Evolutionary conservation across 352 stramenopile species (phyloP).

Genomic region (Phytophthora uliginosa): DNA sequence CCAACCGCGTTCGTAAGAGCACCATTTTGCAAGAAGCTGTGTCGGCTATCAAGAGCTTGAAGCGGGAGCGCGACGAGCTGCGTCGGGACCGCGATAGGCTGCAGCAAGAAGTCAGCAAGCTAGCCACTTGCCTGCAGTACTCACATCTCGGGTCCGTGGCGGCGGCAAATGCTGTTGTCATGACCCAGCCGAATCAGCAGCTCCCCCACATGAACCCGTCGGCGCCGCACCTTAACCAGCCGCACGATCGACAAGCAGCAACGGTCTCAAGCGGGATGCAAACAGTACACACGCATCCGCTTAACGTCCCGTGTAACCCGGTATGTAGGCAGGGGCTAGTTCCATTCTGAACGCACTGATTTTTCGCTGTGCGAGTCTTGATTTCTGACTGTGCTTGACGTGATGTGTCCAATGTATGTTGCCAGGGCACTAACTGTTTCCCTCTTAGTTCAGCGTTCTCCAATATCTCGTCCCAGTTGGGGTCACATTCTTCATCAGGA

Average conservation of each 20-base stretch:
- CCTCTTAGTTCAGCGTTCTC: conserved; percentile 55
- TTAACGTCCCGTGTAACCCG: conserved; percentile 46
- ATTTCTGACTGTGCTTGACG: conserved; percentile 23
- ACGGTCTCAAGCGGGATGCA: conserved; percentile 34
- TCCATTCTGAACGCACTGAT: conserved; percentile 26
- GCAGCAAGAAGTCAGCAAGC: conserved; percentile 75
- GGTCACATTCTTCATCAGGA: conserved; percentile 23
- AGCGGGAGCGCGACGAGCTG: conserved; percentile 71
- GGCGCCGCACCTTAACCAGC: conserved; percentile 23
- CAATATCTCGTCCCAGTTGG: conserved; percentile 38
- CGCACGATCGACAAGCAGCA: conserved; percentile 29
- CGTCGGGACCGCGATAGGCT: conserved; percentile 66
- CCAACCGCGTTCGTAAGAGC: conserved; percentile 81
- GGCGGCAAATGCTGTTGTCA: conserved; percentile 51
- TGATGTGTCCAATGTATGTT: conserved; percentile 1
- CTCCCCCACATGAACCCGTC: conserved; percentile 39
- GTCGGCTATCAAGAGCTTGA: conserved; percentile 68
- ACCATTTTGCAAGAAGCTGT: conserved; percentile 79
- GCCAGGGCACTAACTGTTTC: conserved; percentile 54
- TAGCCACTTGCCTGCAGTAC: conserved; percentile 75
- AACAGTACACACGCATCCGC: conserved; percentile 45
- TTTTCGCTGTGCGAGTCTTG: conserved; percentile 19
- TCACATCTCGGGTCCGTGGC: conserved; percentile 64
- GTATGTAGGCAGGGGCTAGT: conserved; percentile 32
- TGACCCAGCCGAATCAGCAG: conserved; percentile 47